Evolutionary conservation across 1,284 basidiomycete genomes (phyloP).

Genomic region (Papiliotrema terrestris): DNA sequence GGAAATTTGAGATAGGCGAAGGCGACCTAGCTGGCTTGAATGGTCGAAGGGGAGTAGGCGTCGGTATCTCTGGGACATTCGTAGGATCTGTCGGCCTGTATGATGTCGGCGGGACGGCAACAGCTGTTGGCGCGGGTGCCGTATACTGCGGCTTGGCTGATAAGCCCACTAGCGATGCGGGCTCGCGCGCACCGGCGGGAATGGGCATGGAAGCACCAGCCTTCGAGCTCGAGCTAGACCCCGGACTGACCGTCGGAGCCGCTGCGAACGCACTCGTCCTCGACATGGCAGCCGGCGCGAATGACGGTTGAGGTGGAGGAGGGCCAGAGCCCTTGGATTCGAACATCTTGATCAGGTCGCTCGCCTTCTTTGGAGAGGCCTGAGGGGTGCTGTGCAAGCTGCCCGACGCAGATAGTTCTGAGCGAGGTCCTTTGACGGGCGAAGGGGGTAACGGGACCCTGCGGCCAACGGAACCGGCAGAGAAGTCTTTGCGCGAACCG

Average conservation of each 20-base stretch:
- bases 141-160: too few relatives aligned
- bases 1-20: constrained; percentile 53
- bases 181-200: too few relatives aligned
- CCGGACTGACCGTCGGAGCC: not conserved
- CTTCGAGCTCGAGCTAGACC: too few relatives aligned
- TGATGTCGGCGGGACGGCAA: constrained; percentile 5
- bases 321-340: constrained; percentile 13
- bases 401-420: not conserved
- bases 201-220: too few relatives aligned
- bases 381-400: constrained; percentile 10
- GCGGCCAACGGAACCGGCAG: constrained; percentile 13
- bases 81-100: not conserved
- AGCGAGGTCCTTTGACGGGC: constrained; percentile 25
- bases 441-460: constrained; percentile 27
- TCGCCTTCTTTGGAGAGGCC: constrained; percentile 27
- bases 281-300: constrained; percentile 11
- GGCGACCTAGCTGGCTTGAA: constrained; percentile 25
- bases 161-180: too few relatives aligned
- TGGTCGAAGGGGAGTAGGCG: constrained; percentile 11
- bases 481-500: not conserved
- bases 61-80: constrained; percentile 1
- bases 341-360: constrained; percentile 42
- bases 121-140: too few relatives aligned
- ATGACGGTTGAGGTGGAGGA: constrained; percentile 17
- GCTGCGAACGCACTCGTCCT: not conserved